A percentile compares a stretch with the other conserved stretches of the same genome.
Conservation (phyloP, 495 filamentous ascomycete species). For the Lophiostoma macrostomum region DNA sequence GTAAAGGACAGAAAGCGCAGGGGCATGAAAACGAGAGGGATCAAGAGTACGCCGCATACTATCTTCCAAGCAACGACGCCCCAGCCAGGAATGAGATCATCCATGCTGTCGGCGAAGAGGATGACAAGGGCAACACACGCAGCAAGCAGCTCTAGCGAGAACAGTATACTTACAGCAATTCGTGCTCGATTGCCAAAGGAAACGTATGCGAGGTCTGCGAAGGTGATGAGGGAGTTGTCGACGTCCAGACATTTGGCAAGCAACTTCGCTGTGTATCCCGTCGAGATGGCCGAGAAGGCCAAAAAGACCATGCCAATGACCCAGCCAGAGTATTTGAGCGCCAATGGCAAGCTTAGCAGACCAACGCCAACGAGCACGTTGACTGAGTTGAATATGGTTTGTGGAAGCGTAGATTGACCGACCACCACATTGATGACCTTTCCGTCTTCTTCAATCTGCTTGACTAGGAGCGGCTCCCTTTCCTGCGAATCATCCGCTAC, state of each 20-base stretch:
- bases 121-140: conserved; percentile 89
- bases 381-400: conserved; percentile 95
- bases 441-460: conserved; percentile 81
- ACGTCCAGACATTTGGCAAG: conserved; percentile 87
- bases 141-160: conserved; percentile 82
- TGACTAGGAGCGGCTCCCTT: conserved; percentile 75
- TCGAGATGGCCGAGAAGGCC: conserved; percentile 67
- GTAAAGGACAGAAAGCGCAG: conserved; percentile 82
- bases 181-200: conserved; percentile 85
- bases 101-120: conserved; percentile 86
- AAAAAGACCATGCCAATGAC: conserved; percentile 75
- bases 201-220: conserved; percentile 89
- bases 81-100: conserved; percentile 72
- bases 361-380: conserved; percentile 94
- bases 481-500: conserved; percentile 58
- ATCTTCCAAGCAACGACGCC: conserved; percentile 79
- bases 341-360: conserved; percentile 82
- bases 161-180: conserved; percentile 75
- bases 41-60: conserved; percentile 72
- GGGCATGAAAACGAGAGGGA: conserved; percentile 83
- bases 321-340: conserved; percentile 89
- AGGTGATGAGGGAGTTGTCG: conserved; percentile 76
- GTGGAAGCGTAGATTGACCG: conserved; percentile 88
- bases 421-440: conserved; percentile 76
- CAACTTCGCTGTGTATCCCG: conserved; percentile 81